Evolutionary conservation across 768 basidiomycete species (phyloP), one percentile per base, ranked within the genome.

Genomic region (Pholiota microspora): DNA sequence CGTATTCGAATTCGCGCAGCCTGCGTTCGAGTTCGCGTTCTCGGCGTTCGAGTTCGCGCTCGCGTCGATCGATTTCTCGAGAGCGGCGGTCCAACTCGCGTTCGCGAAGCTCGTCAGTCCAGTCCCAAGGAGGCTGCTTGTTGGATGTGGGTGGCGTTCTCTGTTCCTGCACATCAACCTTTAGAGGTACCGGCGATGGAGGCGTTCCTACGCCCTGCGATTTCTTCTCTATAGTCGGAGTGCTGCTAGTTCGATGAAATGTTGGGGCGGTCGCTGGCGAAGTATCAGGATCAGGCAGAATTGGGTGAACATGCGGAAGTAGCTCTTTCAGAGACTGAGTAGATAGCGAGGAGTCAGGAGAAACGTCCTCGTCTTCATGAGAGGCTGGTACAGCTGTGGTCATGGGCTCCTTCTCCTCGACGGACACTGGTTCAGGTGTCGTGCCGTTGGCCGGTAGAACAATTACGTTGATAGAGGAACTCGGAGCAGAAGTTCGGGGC

Each of bases 21-120:
- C 51, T 35, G 28, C 58, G 27, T 23, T 64, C 63, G 28, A 60
- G 56, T 35, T 63, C 64, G 7, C 64, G 59, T 42, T 63, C 62
- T 8, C 60, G 47, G 21, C 64, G 49, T 25, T 65, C 64, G 8
- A 65, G 55, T 40, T 65, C 64, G 23, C 64, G 59, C 40, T 62
- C 64, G 3, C 60, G 60, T 4, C 64, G 59, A 36, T 65, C 64
- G 36, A 65, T 45, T 25, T 65, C 64, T 2, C 64, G 58, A 13
- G 59, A 57, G n/a, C 64, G 49, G n/a, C 64, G 49, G 27, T 65
- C 64, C 13, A 59, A 38, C 29, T 55, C 58, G 10, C 58, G 59
- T 34, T 63, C 62, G 10, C 40, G 51, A 7, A 29, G 51, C 38
- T 51, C 38, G 40, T 10, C 23, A 10, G 21, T 42, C 40, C 40